Base-by-base conservation (phyloP, 164 flowering plant species). In the Echeveria elegans region DNA sequence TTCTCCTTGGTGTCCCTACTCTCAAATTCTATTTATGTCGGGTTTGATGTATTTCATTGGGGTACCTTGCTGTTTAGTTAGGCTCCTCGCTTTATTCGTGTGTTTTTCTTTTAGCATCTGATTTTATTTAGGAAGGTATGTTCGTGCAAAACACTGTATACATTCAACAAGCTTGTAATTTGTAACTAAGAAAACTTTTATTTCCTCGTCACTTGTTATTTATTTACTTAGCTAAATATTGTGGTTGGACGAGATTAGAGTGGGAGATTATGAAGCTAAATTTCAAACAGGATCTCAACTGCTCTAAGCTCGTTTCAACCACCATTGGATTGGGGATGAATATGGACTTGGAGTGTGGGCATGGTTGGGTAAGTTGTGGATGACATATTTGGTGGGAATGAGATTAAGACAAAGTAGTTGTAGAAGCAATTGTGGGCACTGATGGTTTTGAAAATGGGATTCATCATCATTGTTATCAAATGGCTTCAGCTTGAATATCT, bases 81-180 rank as follows among this genome's bases (percentile, higher is more conserved):
- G 60, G 31, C 5, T 26, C 24, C 60, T 23, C 28, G 0, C 9
- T 68, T 68, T 38, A 43, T 68, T 61, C 15, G 56, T 26, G 34
- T 41, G 37, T 21, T 41, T 45, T 68, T 38, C 26, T 53, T 56
- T 58, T 41, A 23, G 40, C 60, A 40, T 59, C 38, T 48, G 61
- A 64, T n/a, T 29, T 40, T 2, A 14, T 68, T 60, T 68, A 43
- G 59, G 52, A 68, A 68, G 40, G 65, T 48, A 24, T 28, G 60
- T 36, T 36, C 11, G 45, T 40, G 11, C 45, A 43, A 60, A 11
- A 18, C 71, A 32, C 60, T 28, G 9, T 5, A 36, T 26, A 11
- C 28, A 64, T n/a, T 62, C n/a, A 21, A 64, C 52, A 64, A 23
- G 66, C 45, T 43, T 65, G 67, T 65, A 65, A 65, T 31, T 38